A percentile compares a stretch with the other conserved stretches of the same genome.
Evolutionary conservation across 148 eudicot genomes (phyloP).

Genomic region (Fagopyrum tataricum): DNA sequence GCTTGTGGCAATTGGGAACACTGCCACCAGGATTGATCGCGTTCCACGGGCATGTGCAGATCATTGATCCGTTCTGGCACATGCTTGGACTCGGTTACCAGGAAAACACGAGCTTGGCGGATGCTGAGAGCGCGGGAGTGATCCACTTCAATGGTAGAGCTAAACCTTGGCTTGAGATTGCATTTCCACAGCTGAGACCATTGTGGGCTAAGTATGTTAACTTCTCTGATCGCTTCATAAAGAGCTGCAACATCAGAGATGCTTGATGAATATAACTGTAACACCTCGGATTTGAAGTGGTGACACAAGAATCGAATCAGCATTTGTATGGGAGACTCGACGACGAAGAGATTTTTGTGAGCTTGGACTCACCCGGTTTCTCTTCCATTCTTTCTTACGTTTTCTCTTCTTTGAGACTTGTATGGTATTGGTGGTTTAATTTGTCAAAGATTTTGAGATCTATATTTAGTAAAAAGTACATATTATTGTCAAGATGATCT

Average conservation of each 20-base stretch:
- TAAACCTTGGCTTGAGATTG: conserved; percentile 93
- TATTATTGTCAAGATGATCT: background rate
- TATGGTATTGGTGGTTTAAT: background rate
- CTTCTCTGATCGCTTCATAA: conserved; percentile 69
- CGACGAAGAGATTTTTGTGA: background rate
- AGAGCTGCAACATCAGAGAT: conserved; percentile 64
- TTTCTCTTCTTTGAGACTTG: background rate
- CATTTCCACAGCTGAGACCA: conserved; percentile 70
- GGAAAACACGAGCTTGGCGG: conserved; percentile 59
- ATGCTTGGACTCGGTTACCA: conserved; percentile 95
- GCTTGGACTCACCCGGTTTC: background rate
- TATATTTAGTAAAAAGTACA: background rate
- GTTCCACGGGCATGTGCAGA: conserved; percentile 72
- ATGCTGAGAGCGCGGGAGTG: conserved; percentile 78
- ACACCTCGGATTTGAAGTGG: background rate
- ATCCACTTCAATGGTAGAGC: conserved; percentile 89
- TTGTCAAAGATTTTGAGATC: background rate
- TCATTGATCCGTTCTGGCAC: conserved; percentile 82
- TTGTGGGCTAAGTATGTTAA: conserved; percentile 77
- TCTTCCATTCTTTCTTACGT: background rate
- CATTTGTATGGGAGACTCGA: background rate
- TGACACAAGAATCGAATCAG: background rate
- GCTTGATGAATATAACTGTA: conserved; percentile 16
- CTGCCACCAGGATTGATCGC: conserved; percentile 98
- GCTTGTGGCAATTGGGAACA: conserved; percentile 97